Conservation (phyloP, 805 yeast species). For the Hanseniaspora hatyaiensis region DNA sequence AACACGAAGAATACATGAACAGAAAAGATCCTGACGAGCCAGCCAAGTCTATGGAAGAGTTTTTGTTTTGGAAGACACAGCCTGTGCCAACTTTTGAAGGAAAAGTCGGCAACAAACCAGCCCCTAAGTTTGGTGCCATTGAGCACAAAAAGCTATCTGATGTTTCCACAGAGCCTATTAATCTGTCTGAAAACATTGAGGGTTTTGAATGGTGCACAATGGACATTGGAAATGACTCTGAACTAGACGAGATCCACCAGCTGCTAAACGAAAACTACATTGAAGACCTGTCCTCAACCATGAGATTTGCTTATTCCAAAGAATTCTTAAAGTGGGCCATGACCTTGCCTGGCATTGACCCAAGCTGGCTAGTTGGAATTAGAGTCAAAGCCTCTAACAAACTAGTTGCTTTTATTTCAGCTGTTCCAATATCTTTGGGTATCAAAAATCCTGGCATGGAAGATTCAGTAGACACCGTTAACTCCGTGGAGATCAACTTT, state of each 20-base stretch:
- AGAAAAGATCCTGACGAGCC: conserved; percentile 57
- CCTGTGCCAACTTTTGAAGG: conserved; percentile 79
- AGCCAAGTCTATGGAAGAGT: conserved; percentile 35
- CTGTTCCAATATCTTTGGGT: conserved; percentile 62
- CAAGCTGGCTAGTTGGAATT: conserved; percentile 89
- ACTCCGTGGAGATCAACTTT: conserved; percentile 83
- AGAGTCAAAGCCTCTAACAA: conserved; percentile 66
- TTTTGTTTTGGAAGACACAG: conserved; percentile 96
- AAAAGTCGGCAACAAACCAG: conserved; percentile 46
- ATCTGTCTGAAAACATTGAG: conserved; percentile 40
- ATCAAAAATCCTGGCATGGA: conserved; percentile 43
- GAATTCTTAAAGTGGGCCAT: conserved; percentile 86
- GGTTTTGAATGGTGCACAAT: conserved; percentile 86
- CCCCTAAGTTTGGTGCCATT: conserved; percentile 26
- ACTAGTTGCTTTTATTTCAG: conserved; percentile 85
- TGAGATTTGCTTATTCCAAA: conserved; percentile 78
- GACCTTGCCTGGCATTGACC: conserved; percentile 82
- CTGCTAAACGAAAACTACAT: conserved; percentile 82
- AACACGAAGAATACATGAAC: conserved; percentile 23
- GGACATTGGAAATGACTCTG: conserved; percentile 36
- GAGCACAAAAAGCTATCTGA: conserved; percentile 48
- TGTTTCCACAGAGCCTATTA: conserved; percentile 57
- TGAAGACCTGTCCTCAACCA: conserved; percentile 84
- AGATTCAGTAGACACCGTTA: conserved; percentile 30
- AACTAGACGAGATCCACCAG: conserved; percentile 61